Evolutionary conservation across 495 filamentous ascomycete genomes (phyloP), one percentile per base, ranked within the genome.

Genomic region (Aspergillus sclerotiicarbonarius): DNA sequence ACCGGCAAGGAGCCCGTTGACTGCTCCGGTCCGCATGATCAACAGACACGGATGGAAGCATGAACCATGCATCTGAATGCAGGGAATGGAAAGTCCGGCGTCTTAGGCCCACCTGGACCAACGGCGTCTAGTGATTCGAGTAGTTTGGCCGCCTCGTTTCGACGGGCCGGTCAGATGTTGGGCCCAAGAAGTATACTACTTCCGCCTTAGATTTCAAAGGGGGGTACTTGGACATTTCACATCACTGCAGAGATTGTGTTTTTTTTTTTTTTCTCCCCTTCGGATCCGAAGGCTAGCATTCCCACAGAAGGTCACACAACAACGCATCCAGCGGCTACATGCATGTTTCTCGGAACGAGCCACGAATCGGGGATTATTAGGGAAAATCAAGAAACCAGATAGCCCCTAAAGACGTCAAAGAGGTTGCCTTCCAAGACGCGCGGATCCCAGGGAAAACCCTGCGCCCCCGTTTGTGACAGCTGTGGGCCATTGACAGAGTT

Each of bases 271-370:
- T 19, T 45, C 41, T n/a, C 20, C 41, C 29, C 12, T 49, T 31
- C 46, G 21, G 46, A 45, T 45, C 12, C 49, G 39, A 9, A 56
- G 44, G 31, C 21, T 57, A 49, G 39, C 33, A 35, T 25, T 21
- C 43, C 59, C 46, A 41, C 10, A 6, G 30, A 47, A 16, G 18
- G 63, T 66, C 48, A 51, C 59, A 66, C 63, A 62, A 62, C 60
- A 62, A 63, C 64, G 64, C 59, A 67, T 60, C 41, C 56, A 57
- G 61, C 64, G 61, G 64, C 58, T 67, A 63, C 53, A 30, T 61
- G 61, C 64, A 67, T 53, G 13, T 58, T 53, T 46, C 48, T 57
- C 60, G 58, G 61, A 63, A 57, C 50, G 30, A 51, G 56, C 61
- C 58, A 63, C 61, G 56, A 63, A 63, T 67, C 52, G 61, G 58